Evolutionary conservation across 1,284 basidiomycete genomes (phyloP), one percentile per base, ranked within the genome.

Genomic region (Ganoderma meredithae): DNA sequence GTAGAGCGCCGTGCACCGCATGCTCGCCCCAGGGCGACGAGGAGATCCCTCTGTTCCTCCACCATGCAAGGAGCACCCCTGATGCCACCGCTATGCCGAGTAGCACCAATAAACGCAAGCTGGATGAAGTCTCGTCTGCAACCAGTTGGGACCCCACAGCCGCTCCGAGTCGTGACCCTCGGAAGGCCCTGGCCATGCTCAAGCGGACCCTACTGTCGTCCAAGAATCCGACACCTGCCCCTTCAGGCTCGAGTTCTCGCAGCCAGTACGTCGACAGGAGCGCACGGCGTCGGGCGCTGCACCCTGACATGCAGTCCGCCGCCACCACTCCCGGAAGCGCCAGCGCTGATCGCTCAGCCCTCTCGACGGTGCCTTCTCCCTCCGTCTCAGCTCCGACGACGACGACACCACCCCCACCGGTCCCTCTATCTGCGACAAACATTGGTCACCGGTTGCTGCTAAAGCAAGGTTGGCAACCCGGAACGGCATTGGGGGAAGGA

Each of bases 401-500:
- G 10, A 61, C 71, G 33, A 70, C 74, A 1, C 64, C 74, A 1
- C 63, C 70, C 22, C 61, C 70, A 17, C 65, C 72, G 9, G 68
- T 73, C 31, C 44, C 62, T 39, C 12, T 41, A 33, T 53, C 62
- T 52, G 75, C 83, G 3, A 81, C 83, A n/a, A 93, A 92, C 73
- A 80, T 93, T 62, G 92, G 92, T 0, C 88, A 90, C 73, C 84
- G 81, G 49, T 80, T 94, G 55, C 81, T 93, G 3, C 80, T 88
- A 77, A 90, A 89, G 76, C 91, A 92, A 78, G 91, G 92, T 1
- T 94, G 92, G 92, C 79, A 82, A 33, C 91, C 90, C 19, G 92
- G 92, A 8, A 85, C 83, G 31, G 80, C 83, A 7, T 84, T 93
- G 17, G 91, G 90, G 15, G 70, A 77, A 25, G 63, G 76, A 1